Conservation (phyloP, 2,329 filamentous ascomycete species). For the Xylariaceae sp. region DNA sequence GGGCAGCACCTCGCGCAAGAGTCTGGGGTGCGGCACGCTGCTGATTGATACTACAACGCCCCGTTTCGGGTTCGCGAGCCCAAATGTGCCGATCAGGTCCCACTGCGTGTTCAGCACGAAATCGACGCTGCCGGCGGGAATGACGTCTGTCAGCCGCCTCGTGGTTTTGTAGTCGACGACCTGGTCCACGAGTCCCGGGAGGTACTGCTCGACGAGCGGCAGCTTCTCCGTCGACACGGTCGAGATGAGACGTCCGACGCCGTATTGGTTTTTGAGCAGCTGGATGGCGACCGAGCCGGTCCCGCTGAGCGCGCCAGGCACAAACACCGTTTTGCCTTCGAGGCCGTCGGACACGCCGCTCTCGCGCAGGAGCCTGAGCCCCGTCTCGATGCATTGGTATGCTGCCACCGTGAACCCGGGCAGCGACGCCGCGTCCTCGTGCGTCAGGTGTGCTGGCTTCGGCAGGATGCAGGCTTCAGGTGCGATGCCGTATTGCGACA, state of each 20-base stretch:
- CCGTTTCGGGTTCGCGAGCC: slow-evolving; percentile 44
- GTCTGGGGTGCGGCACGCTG: slow-evolving; percentile 43
- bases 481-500: slow-evolving; percentile 49
- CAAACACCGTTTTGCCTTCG: slow-evolving; percentile 57
- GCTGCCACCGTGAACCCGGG: slow-evolving; percentile 47
- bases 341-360: slow-evolving; percentile 43
- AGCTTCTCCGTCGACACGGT: slow-evolving; percentile 61
- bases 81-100: slow-evolving; percentile 46
- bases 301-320: slow-evolving; percentile 56
- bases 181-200: slow-evolving; percentile 54
- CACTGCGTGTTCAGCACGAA: slow-evolving; percentile 57
- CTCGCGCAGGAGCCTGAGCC: slow-evolving; percentile 44
- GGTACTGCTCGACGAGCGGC: slow-evolving; percentile 47
- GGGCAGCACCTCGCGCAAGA: slow-evolving; percentile 41
- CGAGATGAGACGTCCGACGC: slow-evolving; percentile 53
- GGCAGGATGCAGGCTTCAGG: slow-evolving; percentile 43
- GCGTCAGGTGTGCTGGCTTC: slow-evolving; percentile 39
- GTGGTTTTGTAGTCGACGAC: slow-evolving; percentile 57
- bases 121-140: slow-evolving; percentile 53
- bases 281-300: slow-evolving; percentile 55
- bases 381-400: slow-evolving; percentile 50
- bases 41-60: slow-evolving; percentile 51
- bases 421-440: slow-evolving; percentile 47
- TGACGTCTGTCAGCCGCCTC: slow-evolving; percentile 43
- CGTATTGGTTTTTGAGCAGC: slow-evolving; percentile 56